Base-by-base conservation (phyloP, 768 basidiomycete genomes). In the Gymnopilus junonius region DNA sequence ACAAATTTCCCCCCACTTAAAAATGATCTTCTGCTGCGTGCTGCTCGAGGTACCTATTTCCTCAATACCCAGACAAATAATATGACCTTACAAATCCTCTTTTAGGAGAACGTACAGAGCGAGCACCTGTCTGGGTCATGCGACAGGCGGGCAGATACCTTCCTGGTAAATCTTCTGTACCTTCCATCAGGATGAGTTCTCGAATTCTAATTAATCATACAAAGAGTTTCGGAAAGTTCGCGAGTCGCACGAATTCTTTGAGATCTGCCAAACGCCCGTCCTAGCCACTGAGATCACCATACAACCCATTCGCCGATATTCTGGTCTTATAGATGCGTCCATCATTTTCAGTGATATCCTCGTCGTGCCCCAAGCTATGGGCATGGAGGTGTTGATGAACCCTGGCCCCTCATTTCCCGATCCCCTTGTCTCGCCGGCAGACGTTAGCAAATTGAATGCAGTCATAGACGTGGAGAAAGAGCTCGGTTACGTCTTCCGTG, bases 261-360 rank as follows among this genome's bases (percentile, higher is more conserved):
- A 96, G 73, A 83, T 99, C 64, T 99, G 97, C 75, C 89, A 93
- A 69, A 91, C 93, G 0, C 97, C 97, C n/a, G 82, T 82, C 11
- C 86, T 99, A 58, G 96, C 97, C 21, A 90, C 85, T 40, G 87
- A 94, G 72, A 82, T 99, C 70, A 99, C 97, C 14, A 76, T 98
- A 20, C 97, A 99, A 75, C 97, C 97, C 55, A 94, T 99, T 70
- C 86, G 90, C 54, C 88, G 95, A 46, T 99, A 92, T 77, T 74
- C 86, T 1, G 93, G 90, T 46, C 84, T 96, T 35, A 76, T 99
- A 70, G 97, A 99, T 76, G 97, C 97, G 10, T 86, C 95, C 59
- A 99, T 99, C 79, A 98, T 99, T 76, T 99, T 99, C 82, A 93
- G 89, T 69, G 97, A 99, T 74, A 99, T 99, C 78, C 90, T 99